Evolutionary conservation across 768 basidiomycete genomes (phyloP).

Genomic region (Amanita jacksonii): DNA sequence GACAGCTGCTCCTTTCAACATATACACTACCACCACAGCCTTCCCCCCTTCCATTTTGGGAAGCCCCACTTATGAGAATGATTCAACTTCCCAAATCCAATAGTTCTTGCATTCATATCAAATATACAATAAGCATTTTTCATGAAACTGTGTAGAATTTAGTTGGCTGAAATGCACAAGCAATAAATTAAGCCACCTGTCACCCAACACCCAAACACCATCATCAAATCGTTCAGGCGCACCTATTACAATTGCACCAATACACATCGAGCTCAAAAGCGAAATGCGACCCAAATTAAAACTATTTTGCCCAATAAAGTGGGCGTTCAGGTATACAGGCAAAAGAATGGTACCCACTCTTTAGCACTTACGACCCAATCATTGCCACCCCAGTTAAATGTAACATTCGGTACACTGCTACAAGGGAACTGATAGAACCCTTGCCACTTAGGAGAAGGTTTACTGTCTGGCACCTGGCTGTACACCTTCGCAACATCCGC

Average conservation of each 20-base stretch:
- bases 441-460: conserved; percentile 16
- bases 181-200: too few species aligned
- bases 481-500: conserved; percentile 20
- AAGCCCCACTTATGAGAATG: too few species aligned
- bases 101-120: not conserved
- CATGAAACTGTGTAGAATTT: not conserved
- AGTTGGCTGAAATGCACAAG: not conserved
- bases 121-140: conserved; percentile 4
- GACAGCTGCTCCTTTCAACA: too few species aligned
- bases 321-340: too few species aligned
- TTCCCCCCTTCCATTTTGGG: too few species aligned
- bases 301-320: not conserved
- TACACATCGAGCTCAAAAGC: not conserved
- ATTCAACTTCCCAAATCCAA: conserved; percentile 5
- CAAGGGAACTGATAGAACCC: conserved; percentile 11
- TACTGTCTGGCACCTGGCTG: conserved; percentile 21
- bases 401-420: not conserved
- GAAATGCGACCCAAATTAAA: conserved; percentile 1
- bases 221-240: too few species aligned
- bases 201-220: conserved; percentile 3
- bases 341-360: not conserved
- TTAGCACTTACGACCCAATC: not conserved
- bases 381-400: conserved; percentile 1
- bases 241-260: not conserved
- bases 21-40: too few species aligned